A percentile compares a stretch with the other conserved stretches of the same genome.
phyloP scores from a whole-genome alignment of 2,329 filamentous ascomycete species.

The Orbilia brochopaga region DNA sequence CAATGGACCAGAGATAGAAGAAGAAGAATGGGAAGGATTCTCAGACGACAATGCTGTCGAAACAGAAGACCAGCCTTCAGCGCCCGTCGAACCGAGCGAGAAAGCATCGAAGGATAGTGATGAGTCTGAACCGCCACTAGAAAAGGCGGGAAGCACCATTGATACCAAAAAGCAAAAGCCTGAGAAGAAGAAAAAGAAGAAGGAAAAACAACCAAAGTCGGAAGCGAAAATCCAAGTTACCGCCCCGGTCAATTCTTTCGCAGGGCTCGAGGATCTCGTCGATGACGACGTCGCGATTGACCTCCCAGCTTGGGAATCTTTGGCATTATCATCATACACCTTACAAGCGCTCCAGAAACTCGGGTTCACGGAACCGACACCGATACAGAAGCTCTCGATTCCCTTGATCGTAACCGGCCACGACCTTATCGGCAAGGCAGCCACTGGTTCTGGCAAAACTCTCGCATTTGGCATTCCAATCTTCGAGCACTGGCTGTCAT shows the following conservation, averaged over 20 bases:
- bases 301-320: slow-evolving; percentile 76
- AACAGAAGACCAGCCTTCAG: slow-evolving; percentile 44
- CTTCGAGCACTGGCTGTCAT: slow-evolving; percentile 76
- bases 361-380: slow-evolving; percentile 79
- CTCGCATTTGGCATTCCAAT: slow-evolving; percentile 94
- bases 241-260: slow-evolving; percentile 52
- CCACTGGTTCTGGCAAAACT: slow-evolving; percentile 96
- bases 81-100: not conserved
- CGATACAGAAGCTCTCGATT: slow-evolving; percentile 80
- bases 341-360: slow-evolving; percentile 78
- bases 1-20: slow-evolving; percentile 52
- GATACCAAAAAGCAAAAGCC: slow-evolving; percentile 22
- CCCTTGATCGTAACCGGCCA: slow-evolving; percentile 81
- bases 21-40: slow-evolving; percentile 57
- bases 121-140: slow-evolving; percentile 55
- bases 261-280: slow-evolving; percentile 55
- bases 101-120: slow-evolving; percentile 41
- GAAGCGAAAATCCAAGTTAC: slow-evolving; percentile 12
- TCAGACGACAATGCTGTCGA: slow-evolving; percentile 55
- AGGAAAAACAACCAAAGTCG: slow-evolving; percentile 53
- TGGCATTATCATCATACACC: slow-evolving; percentile 75
- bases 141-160: slow-evolving; percentile 52
- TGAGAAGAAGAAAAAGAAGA: slow-evolving; percentile 55
- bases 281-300: slow-evolving; percentile 62
- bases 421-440: slow-evolving; percentile 93